Evolutionary conservation across 2,329 filamentous ascomycete genomes (phyloP).

Genomic region (Ophiocordyceps camponoti-leonardi): DNA sequence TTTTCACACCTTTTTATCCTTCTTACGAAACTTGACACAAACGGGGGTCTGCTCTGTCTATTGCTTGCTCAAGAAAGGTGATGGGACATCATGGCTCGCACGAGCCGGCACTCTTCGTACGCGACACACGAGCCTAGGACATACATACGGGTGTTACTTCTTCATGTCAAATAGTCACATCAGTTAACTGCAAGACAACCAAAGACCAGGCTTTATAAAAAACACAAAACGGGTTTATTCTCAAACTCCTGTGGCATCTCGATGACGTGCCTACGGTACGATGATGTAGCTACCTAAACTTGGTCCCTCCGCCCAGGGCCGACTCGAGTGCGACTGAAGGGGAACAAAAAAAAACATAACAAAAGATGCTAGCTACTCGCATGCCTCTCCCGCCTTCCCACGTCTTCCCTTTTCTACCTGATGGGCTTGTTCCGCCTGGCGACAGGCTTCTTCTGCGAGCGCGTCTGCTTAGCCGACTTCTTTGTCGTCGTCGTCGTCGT

Average conservation of each 20-base stretch:
- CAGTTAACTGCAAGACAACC: no score
- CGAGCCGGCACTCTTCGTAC: no score
- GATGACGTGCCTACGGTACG: neutral
- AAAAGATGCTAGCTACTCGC: neutral
- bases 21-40: no score
- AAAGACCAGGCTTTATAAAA: no score
- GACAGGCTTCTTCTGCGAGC: neutral
- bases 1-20: no score
- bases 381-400: neutral
- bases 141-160: no score
- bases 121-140: no score
- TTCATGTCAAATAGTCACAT: no score
- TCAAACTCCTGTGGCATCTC: constrained; percentile 1
- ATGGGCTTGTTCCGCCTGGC: neutral
- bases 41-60: no score
- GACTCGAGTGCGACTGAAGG: neutral
- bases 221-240: neutral
- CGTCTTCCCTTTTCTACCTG: neutral
- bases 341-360: neutral
- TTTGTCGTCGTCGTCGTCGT: no score
- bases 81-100: no score
- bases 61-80: no score
- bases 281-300: constrained; percentile 2
- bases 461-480: neutral
- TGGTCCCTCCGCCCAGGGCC: neutral